Evolutionary conservation across 768 basidiomycete genomes (phyloP).

Genomic region (Pleurotus platypus): DNA sequence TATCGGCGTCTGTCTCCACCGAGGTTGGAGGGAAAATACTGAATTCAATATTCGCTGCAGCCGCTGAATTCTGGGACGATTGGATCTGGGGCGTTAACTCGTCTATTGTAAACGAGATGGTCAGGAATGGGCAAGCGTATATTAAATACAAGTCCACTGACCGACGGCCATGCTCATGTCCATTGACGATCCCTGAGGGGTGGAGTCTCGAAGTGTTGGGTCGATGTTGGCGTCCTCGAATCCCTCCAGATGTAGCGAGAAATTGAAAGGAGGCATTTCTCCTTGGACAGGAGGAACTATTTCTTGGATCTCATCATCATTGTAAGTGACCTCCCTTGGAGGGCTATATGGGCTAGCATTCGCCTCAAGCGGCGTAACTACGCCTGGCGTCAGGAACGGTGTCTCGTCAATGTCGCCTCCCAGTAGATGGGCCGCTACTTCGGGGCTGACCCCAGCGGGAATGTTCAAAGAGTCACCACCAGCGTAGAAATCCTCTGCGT

Average conservation of each 20-base stretch:
- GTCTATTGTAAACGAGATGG: no score
- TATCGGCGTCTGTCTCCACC: neutral
- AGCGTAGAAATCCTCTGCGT: constrained; percentile 40
- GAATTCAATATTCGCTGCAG: neutral
- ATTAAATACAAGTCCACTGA: neutral
- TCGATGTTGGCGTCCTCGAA: neutral
- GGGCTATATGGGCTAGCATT: constrained; percentile 10
- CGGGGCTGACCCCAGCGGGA: constrained; percentile 4
- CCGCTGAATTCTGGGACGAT: no score
- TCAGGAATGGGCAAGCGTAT: neutral
- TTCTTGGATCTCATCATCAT: constrained; percentile 5
- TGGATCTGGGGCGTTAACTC: no score
- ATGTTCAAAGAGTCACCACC: constrained; percentile 33
- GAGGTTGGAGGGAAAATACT: neutral
- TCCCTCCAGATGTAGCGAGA: neutral
- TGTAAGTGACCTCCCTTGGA: constrained; percentile 14
- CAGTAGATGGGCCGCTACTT: constrained; percentile 24
- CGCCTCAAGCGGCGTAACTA: constrained; percentile 18
- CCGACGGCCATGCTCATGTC: no score
- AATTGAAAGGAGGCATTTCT: no score
- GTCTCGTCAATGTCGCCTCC: constrained; percentile 12
- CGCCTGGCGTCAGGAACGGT: constrained; percentile 23
- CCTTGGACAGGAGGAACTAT: neutral
- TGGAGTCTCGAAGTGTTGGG: neutral
- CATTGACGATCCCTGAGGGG: neutral